Percentiles rank a stretch among this genome's conserved stretches.
Conservation (phyloP, 176 grass and related monocot genomes). For the Oryza coarctata region DNA sequence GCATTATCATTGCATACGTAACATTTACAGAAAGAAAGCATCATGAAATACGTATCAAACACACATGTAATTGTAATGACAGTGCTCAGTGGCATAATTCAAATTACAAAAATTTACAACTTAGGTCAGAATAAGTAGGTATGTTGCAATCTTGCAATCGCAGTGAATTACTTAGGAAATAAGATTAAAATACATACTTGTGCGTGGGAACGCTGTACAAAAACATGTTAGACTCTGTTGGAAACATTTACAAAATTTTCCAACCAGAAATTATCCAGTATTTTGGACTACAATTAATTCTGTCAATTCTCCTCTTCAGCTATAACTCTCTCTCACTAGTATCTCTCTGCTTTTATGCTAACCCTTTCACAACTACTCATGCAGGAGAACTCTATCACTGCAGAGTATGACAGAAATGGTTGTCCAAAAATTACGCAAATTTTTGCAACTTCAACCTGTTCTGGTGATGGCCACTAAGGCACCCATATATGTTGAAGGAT, state of each 20-base stretch:
- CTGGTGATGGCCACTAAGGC: conserved; percentile 82
- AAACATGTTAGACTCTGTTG: neutral
- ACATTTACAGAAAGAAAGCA: neutral
- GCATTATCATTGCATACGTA: neutral
- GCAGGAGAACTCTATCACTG: conserved; percentile 57
- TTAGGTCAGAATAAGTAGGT: neutral
- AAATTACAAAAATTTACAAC: neutral
- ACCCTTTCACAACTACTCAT: conserved; percentile 28
- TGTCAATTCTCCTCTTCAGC: neutral
- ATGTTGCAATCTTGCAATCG: neutral
- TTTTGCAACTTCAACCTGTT: conserved; percentile 74
- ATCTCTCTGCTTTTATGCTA: conserved; percentile 26
- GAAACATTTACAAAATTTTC: neutral
- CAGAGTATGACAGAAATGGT: conserved; percentile 61
- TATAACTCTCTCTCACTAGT: neutral
- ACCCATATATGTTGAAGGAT: conserved; percentile 53
- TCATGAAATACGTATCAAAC: neutral
- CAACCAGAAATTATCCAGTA: neutral
- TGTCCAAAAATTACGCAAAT: conserved; percentile 62
- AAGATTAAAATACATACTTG: neutral
- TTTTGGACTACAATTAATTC: conserved; percentile 4
- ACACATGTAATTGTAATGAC: neutral
- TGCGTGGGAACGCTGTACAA: neutral
- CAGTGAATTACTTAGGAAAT: neutral
- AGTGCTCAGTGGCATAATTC: neutral